Base-by-base conservation (phyloP, 2,329 filamentous ascomycete genomes). In the Aspergillus niger region DNA sequence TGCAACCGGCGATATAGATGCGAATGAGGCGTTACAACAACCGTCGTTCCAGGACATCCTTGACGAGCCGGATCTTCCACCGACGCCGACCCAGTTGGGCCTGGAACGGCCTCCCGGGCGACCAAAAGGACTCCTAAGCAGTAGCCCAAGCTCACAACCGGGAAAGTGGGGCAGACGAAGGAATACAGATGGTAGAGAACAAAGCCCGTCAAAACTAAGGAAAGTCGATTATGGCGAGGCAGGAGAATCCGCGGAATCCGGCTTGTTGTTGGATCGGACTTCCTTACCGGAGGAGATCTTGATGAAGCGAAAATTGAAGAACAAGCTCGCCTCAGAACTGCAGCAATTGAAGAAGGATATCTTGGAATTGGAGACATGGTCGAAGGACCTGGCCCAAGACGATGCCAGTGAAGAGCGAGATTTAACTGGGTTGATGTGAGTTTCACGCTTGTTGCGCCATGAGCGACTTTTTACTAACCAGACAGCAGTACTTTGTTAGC, bases 21-120 rank as follows among this genome's bases (percentile, higher is more conserved):
- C 64, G 38, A 61, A 60, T 17, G 53, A 57, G 15, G 64, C 68
- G 20, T 55, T 67, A 5, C 68, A 63, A 30, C 59, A 63, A 44
- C 58, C 58, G 28, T 64, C 68, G 8, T 59, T 70, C 57, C 66
- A 70, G 17, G 69, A 72, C 10, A 74, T 74, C 6, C 64, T 71
- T n/a, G 80, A 81, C 15, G 86, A 90, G 66, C 87, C 87, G 1
- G 86, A 89, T 51, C 79, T 91, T 5, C 89, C 88, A 13, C 76
- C 77, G n/a, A 79, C 77, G 7, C 77, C 77, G 28, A 76, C 77
- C 15, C 73, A 79, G 60, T 58, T 79, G 24, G 76, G 76, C 6
- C 61, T 78, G 36, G 74, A 76, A 62, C 72, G 69, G 36, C 71
- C 72, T 5, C 72, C 71, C 0, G 70, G 71, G 58, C 72, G 74